Percentiles rank a stretch among this genome's conserved stretches.
Evolutionary conservation across 2,329 filamentous ascomycete species (phyloP).

Genomic region (Penicillium palitans): DNA sequence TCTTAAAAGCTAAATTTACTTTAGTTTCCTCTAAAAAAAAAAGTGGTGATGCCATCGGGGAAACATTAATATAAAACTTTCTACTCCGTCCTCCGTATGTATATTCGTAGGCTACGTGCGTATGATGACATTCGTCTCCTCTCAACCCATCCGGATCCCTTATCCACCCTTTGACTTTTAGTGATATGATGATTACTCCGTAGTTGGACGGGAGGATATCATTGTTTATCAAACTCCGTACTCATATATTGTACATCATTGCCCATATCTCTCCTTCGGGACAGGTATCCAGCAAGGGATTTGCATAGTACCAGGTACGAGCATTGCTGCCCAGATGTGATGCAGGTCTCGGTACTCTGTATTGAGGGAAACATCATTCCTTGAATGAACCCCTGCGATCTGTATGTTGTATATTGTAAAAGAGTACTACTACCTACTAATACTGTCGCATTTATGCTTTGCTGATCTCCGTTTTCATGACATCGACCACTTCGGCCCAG

Average conservation of each 20-base stretch:
- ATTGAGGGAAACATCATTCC: constrained; percentile 18
- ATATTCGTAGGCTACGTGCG: constrained; percentile 14
- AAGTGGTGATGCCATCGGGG: constrained; percentile 17
- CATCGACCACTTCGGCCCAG: constrained; percentile 20
- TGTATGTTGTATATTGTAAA: background rate
- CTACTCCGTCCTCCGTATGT: background rate
- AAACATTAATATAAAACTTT: background rate
- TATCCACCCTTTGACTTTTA: constrained; percentile 3
- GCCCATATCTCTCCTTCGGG: background rate
- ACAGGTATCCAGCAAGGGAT: constrained; percentile 21
- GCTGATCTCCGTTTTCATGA: constrained; percentile 18
- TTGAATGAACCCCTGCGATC: constrained; percentile 8
- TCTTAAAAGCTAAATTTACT: background rate
- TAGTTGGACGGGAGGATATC: background rate
- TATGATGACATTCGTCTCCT: constrained; percentile 21
- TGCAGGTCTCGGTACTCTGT: constrained; percentile 11
- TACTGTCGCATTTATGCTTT: background rate
- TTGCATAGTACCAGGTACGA: constrained; percentile 1
- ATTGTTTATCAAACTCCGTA: background rate
- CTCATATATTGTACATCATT: constrained; percentile 1
- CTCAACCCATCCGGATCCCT: constrained; percentile 1
- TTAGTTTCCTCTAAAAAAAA: background rate
- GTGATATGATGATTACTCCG: constrained; percentile 7
- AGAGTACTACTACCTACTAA: background rate
- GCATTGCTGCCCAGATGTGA: constrained; percentile 14